Evolutionary conservation across 345 rosid species (phyloP).

Genomic region (Litchi chinensis): DNA sequence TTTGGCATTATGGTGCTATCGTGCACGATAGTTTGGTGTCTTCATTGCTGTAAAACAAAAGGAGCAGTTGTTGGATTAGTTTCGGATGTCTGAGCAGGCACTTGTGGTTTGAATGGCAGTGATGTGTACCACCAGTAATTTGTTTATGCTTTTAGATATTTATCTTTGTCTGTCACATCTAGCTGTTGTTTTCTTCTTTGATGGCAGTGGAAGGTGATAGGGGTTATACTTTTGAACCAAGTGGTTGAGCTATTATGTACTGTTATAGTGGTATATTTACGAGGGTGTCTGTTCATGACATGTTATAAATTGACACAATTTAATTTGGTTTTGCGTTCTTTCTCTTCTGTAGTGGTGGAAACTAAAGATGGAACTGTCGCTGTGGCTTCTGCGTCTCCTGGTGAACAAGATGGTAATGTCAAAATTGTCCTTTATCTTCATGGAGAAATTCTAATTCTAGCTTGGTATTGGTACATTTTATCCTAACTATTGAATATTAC

Average conservation of each 20-base stretch:
- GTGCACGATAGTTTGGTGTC: not conserved
- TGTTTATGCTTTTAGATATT: not conserved
- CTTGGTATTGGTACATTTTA: too few species aligned
- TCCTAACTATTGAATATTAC: too few species aligned
- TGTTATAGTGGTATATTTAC: too few species aligned
- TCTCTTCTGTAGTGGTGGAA: conserved; percentile 53
- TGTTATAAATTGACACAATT: not conserved
- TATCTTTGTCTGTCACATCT: not conserved
- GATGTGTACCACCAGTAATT: not conserved
- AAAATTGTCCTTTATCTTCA: too few species aligned
- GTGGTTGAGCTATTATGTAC: too few species aligned
- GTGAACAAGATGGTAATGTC: conserved; percentile 75
- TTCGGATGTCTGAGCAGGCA: not conserved
- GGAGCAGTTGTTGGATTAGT: not conserved
- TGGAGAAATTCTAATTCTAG: not conserved
- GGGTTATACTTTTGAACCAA: too few species aligned
- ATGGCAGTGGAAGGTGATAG: too few species aligned
- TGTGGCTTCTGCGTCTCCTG: conserved; percentile 85
- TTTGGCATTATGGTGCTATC: not conserved
- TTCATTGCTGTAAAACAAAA: not conserved
- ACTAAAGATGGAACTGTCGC: conserved; percentile 81
- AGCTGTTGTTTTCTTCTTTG: too few species aligned
- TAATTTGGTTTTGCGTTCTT: not conserved
- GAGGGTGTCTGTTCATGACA: too few species aligned
- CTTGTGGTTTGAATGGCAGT: not conserved